Percentiles rank a stretch among this genome's conserved stretches.
Evolutionary conservation across 176 grass and related monocot genomes (phyloP).

Genomic region (Carex littledalei): DNA sequence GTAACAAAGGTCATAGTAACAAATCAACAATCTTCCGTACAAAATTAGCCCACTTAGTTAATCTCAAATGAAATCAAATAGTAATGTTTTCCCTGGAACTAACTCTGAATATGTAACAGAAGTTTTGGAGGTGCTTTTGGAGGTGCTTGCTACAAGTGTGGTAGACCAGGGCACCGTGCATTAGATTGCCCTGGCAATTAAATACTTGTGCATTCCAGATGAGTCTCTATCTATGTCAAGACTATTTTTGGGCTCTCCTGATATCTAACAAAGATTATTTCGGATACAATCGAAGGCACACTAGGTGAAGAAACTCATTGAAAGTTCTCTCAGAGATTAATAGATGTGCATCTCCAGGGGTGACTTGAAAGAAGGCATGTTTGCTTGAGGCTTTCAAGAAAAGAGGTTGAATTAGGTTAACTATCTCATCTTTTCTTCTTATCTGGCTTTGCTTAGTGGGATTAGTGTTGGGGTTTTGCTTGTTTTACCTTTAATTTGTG

Average conservation of each 20-base stretch:
- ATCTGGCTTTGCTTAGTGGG: background rate
- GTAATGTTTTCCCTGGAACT: background rate
- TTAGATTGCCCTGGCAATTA: slow-evolving; percentile 95
- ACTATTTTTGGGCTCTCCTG: slow-evolving; percentile 13
- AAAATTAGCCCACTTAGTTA: background rate
- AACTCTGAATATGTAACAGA: slow-evolving; percentile 28
- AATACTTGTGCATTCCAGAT: background rate
- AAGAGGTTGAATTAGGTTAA: slow-evolving; percentile 3
- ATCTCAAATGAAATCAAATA: background rate
- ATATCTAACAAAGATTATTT: slow-evolving; percentile 26
- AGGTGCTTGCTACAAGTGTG: slow-evolving; percentile 86
- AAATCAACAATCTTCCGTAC: background rate
- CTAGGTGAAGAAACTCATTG: background rate
- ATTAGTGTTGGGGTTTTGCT: slow-evolving; percentile 6
- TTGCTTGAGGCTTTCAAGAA: background rate
- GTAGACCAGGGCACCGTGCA: slow-evolving; percentile 72
- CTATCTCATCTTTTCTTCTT: background rate
- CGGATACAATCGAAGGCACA: background rate
- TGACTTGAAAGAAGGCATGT: background rate
- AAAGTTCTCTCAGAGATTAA: slow-evolving; percentile 1
- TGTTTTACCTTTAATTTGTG: slow-evolving; percentile 4
- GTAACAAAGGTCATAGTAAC: background rate
- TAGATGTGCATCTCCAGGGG: background rate
- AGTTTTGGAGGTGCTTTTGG: slow-evolving; percentile 76
- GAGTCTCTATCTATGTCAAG: slow-evolving; percentile 3